phyloP scores from a whole-genome alignment of 345 rosid genomes.

The Streptanthus diversifolius region DNA sequence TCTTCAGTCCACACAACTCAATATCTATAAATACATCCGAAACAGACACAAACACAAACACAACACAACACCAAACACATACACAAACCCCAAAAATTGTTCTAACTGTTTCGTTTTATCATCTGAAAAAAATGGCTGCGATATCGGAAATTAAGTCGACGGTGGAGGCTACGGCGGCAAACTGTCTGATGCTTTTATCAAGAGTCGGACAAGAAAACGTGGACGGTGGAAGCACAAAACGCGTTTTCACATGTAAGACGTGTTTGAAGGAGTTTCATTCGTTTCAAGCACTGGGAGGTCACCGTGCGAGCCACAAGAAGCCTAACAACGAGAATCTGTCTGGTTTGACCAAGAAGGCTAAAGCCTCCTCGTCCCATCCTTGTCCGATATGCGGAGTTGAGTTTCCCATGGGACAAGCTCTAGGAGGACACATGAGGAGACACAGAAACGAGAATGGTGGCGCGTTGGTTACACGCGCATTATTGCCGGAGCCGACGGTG shows the following conservation, averaged over 20 bases:
- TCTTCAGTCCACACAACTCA: constrained; percentile 23
- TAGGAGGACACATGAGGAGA: constrained; percentile 95
- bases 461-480: constrained; percentile 37
- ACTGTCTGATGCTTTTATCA: constrained; percentile 65
- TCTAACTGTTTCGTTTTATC: not conserved
- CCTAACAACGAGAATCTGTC: constrained; percentile 31
- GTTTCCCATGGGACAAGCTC: constrained; percentile 85
- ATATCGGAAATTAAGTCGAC: constrained; percentile 35
- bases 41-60: constrained; percentile 15
- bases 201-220: constrained; percentile 45
- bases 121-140: constrained; percentile 15
- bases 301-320: constrained; percentile 91
- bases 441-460: constrained; percentile 42
- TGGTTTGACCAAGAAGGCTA: constrained; percentile 31
- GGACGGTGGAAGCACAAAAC: constrained; percentile 15
- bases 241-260: constrained; percentile 75
- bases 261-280: constrained; percentile 68
- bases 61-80: constrained; percentile 21
- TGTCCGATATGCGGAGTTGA: constrained; percentile 87
- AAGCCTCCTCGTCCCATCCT: constrained; percentile 59
- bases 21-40: constrained; percentile 24
- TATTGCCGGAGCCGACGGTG: constrained; percentile 39
- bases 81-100: constrained; percentile 14
- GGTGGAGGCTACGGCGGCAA: constrained; percentile 33
- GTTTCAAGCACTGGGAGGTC: constrained; percentile 94